phyloP scores from a whole-genome alignment of 1,284 basidiomycete species.

The Ustilago loliicola region DNA sequence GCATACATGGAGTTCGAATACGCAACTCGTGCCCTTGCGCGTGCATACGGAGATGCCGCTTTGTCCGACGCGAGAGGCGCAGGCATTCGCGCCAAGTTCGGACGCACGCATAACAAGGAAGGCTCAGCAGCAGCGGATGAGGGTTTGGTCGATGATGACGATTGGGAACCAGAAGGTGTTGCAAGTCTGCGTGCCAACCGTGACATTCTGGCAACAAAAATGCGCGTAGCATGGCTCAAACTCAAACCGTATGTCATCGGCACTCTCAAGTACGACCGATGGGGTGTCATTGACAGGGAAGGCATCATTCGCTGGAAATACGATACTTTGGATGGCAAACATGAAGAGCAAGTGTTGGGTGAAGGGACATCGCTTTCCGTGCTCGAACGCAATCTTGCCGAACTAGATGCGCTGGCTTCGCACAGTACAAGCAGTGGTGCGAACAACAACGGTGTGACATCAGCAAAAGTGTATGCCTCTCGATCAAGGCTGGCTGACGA shows the following conservation, averaged over 20 bases:
- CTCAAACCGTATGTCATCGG: constrained; percentile 62
- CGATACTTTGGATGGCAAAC: constrained; percentile 43
- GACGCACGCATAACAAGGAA: constrained; percentile 19
- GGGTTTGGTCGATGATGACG: constrained; percentile 38
- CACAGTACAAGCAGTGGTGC: not conserved
- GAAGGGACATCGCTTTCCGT: constrained; percentile 56
- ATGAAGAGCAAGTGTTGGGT: constrained; percentile 59
- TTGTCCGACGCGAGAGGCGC: constrained; percentile 32
- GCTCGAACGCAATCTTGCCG: constrained; percentile 49
- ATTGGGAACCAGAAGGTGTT: constrained; percentile 46
- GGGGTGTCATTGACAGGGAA: constrained; percentile 46
- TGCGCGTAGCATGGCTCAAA: constrained; percentile 63
- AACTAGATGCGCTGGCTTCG: constrained; percentile 44
- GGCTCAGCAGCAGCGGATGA: constrained; percentile 11
- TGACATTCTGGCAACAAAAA: constrained; percentile 62
- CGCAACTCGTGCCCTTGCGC: constrained; percentile 52
- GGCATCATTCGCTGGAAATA: constrained; percentile 60
- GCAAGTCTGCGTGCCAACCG: constrained; percentile 56
- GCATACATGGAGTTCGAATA: constrained; percentile 58
- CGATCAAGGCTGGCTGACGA: constrained; percentile 11
- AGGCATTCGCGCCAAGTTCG: constrained; percentile 32
- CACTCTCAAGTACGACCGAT: constrained; percentile 55
- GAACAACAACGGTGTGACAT: not conserved
- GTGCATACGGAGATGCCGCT: constrained; percentile 41
- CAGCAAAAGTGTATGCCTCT: constrained; percentile 14